These are phyloP conservation scores for Leptosphaerulina australis DNA, from an alignment of 2,329 filamentous ascomycete genomes.

Conservation along the genomic window DNA sequence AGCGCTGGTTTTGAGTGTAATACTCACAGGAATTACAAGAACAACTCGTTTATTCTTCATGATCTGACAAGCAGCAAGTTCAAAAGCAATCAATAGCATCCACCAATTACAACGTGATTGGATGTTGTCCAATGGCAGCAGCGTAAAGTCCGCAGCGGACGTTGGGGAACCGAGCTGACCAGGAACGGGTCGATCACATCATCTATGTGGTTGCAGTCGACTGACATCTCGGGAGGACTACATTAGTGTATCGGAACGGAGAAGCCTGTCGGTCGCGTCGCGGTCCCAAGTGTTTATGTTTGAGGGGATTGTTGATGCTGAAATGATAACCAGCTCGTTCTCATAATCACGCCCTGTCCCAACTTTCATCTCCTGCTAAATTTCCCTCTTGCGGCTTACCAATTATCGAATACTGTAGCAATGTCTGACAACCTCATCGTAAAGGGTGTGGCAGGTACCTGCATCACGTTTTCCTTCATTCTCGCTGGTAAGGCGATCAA, in stretches of 20 bases:
- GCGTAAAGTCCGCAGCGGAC: conserved; percentile 13
- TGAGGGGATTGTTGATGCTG: conserved; percentile 8
- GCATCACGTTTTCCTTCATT: conserved; percentile 57
- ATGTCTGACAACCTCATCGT: conserved; percentile 45
- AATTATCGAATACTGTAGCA: neutral
- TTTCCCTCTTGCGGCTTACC: neutral
- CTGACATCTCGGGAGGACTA: conserved; percentile 13
- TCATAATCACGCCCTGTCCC: neutral
- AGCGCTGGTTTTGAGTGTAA: no score
- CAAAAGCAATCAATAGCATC: neutral
- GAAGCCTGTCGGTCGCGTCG: conserved; percentile 12
- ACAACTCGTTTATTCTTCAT: neutral
- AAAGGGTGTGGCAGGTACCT: conserved; percentile 53
- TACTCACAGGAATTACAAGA: no score
- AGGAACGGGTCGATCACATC: conserved; percentile 10
- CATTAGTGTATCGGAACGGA: conserved; percentile 10
- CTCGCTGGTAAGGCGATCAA: conserved; percentile 50
- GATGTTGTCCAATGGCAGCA: conserved; percentile 5
- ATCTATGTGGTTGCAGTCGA: conserved; percentile 1
- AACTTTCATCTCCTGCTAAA: neutral
- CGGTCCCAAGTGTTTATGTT: conserved; percentile 16
- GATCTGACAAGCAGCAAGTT: neutral
- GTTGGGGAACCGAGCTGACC: conserved; percentile 19
- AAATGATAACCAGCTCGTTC: conserved; percentile 5
- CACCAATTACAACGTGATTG: conserved; percentile 8